Evolutionary conservation across 2,329 filamentous ascomycete genomes (phyloP), one percentile per base, ranked within the genome.

Genomic region (Fusarium heterosporum): DNA sequence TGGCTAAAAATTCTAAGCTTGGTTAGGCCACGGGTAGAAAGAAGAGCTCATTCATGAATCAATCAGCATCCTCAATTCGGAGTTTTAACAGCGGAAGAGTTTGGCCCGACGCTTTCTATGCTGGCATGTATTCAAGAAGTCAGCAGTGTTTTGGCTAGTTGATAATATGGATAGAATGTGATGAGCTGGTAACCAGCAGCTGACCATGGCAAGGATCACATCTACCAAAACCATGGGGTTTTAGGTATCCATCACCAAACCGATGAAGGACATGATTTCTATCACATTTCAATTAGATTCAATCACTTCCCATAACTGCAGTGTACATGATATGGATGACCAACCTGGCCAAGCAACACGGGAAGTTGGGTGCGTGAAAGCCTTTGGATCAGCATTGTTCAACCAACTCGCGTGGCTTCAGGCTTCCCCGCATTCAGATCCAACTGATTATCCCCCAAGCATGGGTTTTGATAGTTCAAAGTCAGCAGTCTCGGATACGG

Each of bases 361-460:
- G 25, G 22, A 42, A 55, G 45, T 34, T 52, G 34, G 32, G 22
- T 53, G 39, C 26, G 34, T 61, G 53, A 29, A 61, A 45, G 60
- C 45, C 42, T 29, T 61, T 38, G 41, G 50, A 52, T 56, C 32
- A 29, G 28, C 49, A 45, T 22, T 22, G 22, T 22, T 45, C 45
- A 48, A 55, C 59, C 52, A 63, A 61, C 40, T 69, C 56, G 61
- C 48, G 41, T 59, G 46, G 64, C 56, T 54, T 42, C 51, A 54
- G 38, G 45, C 52, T 69, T 68, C 65, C 61, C 56, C 61, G 48
- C 61, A 63, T 30, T 51, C 41, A 42, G 38, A 41, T 51, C 25
- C 36, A 46, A 19, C 36, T 34, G 30, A 38, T 19, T 28, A 40
- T 38, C 17, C 10, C 36, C 38, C 22, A 40, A 28, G 43, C 16